phyloP scores from a whole-genome alignment of 352 stramenopile species.

The Globisporangium spiculum region DNA sequence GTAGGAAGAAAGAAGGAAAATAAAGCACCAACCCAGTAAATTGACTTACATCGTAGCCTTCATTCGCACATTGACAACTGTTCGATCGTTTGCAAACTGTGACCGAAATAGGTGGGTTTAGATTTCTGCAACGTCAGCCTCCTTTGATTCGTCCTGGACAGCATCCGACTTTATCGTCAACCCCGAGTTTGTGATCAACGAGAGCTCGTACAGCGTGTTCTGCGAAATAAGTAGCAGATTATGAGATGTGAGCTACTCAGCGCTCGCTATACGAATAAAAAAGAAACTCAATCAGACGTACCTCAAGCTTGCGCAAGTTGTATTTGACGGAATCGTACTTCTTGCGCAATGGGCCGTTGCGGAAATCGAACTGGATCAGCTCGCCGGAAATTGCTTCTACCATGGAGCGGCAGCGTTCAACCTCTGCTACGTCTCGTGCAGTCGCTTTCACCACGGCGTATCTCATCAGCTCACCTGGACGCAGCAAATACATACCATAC shows the following conservation, averaged over 20 bases:
- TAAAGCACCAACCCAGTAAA: slow-evolving; percentile 1
- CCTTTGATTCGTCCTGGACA: slow-evolving; percentile 15
- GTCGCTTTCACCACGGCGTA: slow-evolving; percentile 90
- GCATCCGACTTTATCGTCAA: slow-evolving; percentile 44
- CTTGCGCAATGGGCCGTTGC: slow-evolving; percentile 89
- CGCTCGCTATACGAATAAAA: neutral
- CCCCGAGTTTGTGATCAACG: slow-evolving; percentile 69
- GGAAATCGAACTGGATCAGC: slow-evolving; percentile 93
- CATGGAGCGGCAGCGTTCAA: slow-evolving; percentile 80
- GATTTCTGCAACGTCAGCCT: slow-evolving; percentile 1
- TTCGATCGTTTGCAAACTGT: neutral
- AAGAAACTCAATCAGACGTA: slow-evolving; percentile 16
- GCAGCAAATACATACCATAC: slow-evolving; percentile 29
- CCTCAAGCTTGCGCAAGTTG: slow-evolving; percentile 91
- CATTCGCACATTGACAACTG: neutral
- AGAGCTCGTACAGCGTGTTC: slow-evolving; percentile 94
- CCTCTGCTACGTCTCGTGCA: slow-evolving; percentile 72
- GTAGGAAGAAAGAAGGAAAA: slow-evolving; percentile 14
- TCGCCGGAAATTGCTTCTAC: slow-evolving; percentile 88
- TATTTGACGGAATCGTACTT: slow-evolving; percentile 97
- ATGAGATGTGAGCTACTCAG: neutral
- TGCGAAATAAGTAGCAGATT: slow-evolving; percentile 18
- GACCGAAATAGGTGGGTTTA: neutral
- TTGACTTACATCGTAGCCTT: neutral
- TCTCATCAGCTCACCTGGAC: slow-evolving; percentile 80